phyloP scores from a whole-genome alignment of 2,329 filamentous ascomycete species.

The Trichoderma sp. region DNA sequence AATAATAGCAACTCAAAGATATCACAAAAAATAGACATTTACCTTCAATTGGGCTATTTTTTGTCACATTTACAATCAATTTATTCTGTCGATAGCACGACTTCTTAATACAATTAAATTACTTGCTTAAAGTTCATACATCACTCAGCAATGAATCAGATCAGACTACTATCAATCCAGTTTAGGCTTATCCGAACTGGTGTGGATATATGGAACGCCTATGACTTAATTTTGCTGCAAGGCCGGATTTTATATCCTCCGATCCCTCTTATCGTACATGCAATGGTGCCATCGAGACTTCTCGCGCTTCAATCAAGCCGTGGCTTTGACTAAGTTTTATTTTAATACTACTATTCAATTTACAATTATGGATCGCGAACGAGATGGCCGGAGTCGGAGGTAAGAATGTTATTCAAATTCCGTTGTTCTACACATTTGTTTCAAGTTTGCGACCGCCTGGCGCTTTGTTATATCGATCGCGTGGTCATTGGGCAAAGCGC shows the following conservation, averaged over 20 bases:
- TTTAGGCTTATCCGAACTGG: not conserved
- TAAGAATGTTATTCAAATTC: slow-evolving; percentile 27
- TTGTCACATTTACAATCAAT: not conserved
- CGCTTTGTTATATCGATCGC: not conserved
- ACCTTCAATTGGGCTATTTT: not conserved
- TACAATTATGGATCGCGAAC: slow-evolving; percentile 40
- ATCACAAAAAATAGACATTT: not conserved
- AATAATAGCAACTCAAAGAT: slow-evolving; percentile 36
- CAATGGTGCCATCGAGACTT: not conserved
- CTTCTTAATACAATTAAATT: not conserved
- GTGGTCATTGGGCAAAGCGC: not conserved
- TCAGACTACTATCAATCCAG: not conserved
- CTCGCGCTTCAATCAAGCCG: not conserved
- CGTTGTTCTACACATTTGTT: not conserved
- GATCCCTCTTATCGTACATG: not conserved
- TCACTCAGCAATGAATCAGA: not conserved
- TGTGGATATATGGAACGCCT: not conserved
- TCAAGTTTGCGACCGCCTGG: not conserved
- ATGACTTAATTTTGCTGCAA: not conserved
- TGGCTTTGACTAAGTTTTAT: not conserved
- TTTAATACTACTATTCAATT: not conserved
- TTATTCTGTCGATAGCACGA: not conserved
- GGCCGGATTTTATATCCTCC: slow-evolving; percentile 16
- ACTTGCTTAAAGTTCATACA: not conserved
- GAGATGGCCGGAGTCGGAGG: slow-evolving; percentile 39